Percentiles rank a stretch among this genome's conserved stretches.
Conservation (phyloP, 495 filamentous ascomycete genomes). For the Pseudoneurospora amorphoporcata region DNA sequence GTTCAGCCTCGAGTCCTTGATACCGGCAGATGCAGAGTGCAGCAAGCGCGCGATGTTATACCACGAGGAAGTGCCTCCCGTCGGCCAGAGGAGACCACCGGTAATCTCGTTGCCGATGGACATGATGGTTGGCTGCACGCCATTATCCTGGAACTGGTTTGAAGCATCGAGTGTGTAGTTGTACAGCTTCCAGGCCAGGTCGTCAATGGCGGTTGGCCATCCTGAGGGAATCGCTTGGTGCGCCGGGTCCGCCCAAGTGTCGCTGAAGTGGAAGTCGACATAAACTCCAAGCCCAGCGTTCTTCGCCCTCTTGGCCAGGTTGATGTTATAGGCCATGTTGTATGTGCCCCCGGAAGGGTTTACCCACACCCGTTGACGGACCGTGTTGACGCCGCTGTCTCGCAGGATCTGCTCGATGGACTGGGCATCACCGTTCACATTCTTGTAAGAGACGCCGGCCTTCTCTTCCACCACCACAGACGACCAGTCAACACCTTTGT, state of each 20-base stretch:
- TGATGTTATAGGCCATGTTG: constrained; percentile 58
- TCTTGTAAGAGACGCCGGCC: constrained; percentile 50
- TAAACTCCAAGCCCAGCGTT: constrained; percentile 55
- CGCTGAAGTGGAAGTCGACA: constrained; percentile 60
- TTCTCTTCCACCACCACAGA: constrained; percentile 57
- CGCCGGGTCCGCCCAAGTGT: constrained; percentile 47
- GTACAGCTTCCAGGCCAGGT: constrained; percentile 51
- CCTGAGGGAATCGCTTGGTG: constrained; percentile 45
- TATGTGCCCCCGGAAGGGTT: constrained; percentile 56
- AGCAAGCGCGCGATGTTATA: constrained; percentile 50
- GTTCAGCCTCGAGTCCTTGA: constrained; percentile 49
- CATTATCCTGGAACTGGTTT: constrained; percentile 46
- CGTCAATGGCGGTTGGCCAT: constrained; percentile 49
- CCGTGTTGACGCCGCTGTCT: constrained; percentile 55
- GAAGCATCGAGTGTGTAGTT: constrained; percentile 53
- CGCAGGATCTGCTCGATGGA: constrained; percentile 54
- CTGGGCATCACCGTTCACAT: constrained; percentile 38
- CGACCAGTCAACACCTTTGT: constrained; percentile 65
- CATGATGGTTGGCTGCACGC: constrained; percentile 48
- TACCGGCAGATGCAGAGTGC: constrained; percentile 49
- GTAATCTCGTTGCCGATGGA: constrained; percentile 66
- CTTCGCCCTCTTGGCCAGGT: constrained; percentile 53
- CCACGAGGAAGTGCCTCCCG: constrained; percentile 42
- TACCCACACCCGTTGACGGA: constrained; percentile 66
- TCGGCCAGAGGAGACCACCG: constrained; percentile 52